phyloP scores from a whole-genome alignment of 75 land plant genomes.

The Picea glauca region DNA sequence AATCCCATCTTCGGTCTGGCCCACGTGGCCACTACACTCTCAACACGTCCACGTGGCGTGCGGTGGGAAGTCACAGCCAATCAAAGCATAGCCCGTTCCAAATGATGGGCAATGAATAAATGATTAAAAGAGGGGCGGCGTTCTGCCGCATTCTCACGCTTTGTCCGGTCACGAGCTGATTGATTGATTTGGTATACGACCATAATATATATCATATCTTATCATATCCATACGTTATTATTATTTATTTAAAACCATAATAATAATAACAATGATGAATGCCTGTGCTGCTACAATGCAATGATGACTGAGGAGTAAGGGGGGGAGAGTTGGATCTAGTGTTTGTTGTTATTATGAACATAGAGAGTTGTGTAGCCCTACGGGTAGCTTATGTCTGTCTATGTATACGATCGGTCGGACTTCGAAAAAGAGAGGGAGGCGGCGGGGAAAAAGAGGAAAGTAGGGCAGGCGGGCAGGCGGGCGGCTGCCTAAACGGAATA shows the following conservation, averaged over 20 bases:
- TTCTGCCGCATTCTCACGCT: conserved; percentile 14
- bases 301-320: background rate
- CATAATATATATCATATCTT: background rate
- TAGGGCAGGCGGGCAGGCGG: background rate
- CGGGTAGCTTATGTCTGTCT: background rate
- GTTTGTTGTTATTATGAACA: background rate
- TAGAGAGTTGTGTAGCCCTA: background rate
- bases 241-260: background rate
- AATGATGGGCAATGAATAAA: conserved; percentile 15
- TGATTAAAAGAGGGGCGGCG: conserved; percentile 16
- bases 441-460: conserved; percentile 4
- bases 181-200: background rate
- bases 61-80: conserved; percentile 7
- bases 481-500: background rate
- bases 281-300: background rate
- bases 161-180: background rate
- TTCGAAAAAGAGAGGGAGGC: background rate
- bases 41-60: conserved; percentile 6
- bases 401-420: background rate
- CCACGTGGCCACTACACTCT: background rate
- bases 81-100: background rate
- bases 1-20: background rate
- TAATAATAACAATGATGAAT: background rate
- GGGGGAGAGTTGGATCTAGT: conserved; percentile 6
- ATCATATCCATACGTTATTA: background rate